A percentile compares a stretch with the other conserved stretches of the same genome.
Evolutionary conservation across 2,329 filamentous ascomycete species (phyloP).

Genomic region (Aspergillus ochraceus): DNA sequence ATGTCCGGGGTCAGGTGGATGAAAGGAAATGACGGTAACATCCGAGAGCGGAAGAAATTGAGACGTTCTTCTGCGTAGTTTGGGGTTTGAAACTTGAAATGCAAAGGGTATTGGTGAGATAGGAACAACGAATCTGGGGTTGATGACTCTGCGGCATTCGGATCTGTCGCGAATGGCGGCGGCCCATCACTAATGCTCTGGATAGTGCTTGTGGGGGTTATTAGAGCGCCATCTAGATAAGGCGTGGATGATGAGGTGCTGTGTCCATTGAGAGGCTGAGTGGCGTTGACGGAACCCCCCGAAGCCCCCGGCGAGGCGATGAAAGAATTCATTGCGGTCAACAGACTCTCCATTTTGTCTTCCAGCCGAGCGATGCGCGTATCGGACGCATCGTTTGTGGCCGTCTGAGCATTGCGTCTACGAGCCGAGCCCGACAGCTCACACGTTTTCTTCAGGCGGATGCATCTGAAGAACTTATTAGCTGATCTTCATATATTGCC

Average conservation of each 20-base stretch:
- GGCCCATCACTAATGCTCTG: constrained; percentile 1
- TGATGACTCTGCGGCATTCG: constrained; percentile 5
- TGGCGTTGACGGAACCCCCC: neutral
- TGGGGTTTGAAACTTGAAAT: constrained; percentile 3
- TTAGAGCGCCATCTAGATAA: neutral
- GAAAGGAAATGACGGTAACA: constrained; percentile 40
- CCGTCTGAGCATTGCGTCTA: constrained; percentile 26
- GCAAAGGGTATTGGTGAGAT: neutral
- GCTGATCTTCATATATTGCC: neutral
- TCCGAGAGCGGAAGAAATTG: constrained; percentile 30
- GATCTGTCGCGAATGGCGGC: neutral
- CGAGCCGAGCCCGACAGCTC: constrained; percentile 36
- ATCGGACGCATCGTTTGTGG: constrained; percentile 27
- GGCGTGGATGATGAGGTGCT: constrained; percentile 2
- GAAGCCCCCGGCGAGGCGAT: constrained; percentile 10
- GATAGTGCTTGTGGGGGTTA: neutral
- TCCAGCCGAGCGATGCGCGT: constrained; percentile 38
- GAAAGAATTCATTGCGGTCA: constrained; percentile 32
- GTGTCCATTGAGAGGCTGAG: constrained; percentile 8
- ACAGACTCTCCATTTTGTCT: constrained; percentile 33
- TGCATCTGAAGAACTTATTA: constrained; percentile 27
- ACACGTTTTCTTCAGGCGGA: constrained; percentile 38
- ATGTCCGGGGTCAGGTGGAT: constrained; percentile 28
- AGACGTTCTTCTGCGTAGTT: constrained; percentile 23
- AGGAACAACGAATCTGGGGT: neutral